Evolutionary conservation across 345 rosid genomes (phyloP).

Genomic region (Passiflora organensis): DNA sequence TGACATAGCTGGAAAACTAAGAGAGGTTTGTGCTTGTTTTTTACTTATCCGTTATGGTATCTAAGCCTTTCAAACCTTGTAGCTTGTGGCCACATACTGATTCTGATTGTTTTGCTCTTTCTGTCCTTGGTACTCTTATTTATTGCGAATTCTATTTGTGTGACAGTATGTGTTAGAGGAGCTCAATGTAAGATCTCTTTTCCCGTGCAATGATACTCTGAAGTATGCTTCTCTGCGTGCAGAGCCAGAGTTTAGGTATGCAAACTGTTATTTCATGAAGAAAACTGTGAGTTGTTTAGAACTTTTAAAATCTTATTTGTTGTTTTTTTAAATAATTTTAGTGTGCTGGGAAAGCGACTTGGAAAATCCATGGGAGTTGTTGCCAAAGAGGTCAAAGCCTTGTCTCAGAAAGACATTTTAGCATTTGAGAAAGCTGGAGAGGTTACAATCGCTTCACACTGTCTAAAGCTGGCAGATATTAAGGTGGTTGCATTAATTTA

Average conservation of each 20-base stretch:
- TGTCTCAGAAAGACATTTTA: constrained; percentile 81
- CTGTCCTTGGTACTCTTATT: neutral
- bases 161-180: constrained; percentile 90
- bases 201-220: constrained; percentile 73
- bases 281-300: constrained; percentile 1
- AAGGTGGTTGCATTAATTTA: constrained; percentile 42
- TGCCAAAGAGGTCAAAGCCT: constrained; percentile 71
- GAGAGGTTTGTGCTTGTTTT: constrained; percentile 49
- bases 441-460: constrained; percentile 66
- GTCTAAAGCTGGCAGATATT: constrained; percentile 62
- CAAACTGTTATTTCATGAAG: constrained; percentile 11
- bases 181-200: constrained; percentile 75
- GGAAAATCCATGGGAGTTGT: constrained; percentile 91
- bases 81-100: neutral
- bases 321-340: constrained; percentile 29
- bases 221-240: constrained; percentile 85
- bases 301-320: neutral
- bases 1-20: constrained; percentile 88
- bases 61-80: neutral
- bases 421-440: constrained; percentile 71
- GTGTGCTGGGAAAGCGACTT: constrained; percentile 83
- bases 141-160: constrained; percentile 10
- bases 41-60: neutral
- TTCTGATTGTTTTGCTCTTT: neutral
- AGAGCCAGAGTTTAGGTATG: constrained; percentile 95